Conservation (phyloP, 805 yeast genomes). For the Zygosaccharomyces siamensis region DNA sequence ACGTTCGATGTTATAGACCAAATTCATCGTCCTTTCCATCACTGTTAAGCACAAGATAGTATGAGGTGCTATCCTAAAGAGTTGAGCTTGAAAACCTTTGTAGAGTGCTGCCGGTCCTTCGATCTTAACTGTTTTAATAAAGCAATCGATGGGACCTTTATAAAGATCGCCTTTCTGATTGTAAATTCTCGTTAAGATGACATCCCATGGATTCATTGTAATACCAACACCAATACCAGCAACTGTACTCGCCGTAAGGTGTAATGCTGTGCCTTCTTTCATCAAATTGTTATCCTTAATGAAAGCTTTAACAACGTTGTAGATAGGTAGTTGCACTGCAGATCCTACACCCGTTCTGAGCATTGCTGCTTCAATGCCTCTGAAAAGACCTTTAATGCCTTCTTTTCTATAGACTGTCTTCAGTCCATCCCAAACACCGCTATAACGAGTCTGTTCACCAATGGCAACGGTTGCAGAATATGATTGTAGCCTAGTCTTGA, state of each 20-base stretch:
- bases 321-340: conserved; percentile 88
- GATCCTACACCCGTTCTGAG: conserved; percentile 95
- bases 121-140: conserved; percentile 67
- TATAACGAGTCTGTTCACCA: conserved; percentile 92
- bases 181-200: conserved; percentile 87
- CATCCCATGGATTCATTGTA: conserved; percentile 98
- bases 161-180: conserved; percentile 89
- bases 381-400: conserved; percentile 78
- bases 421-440: conserved; percentile 63
- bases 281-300: conserved; percentile 50
- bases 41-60: conserved; percentile 84
- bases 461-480: conserved; percentile 62
- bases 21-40: conserved; percentile 90
- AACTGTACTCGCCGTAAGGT: conserved; percentile 64
- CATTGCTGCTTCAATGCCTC: conserved; percentile 94
- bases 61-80: conserved; percentile 91
- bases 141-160: conserved; percentile 83
- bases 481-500: conserved; percentile 96
- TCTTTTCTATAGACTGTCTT: conserved; percentile 55
- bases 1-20: conserved; percentile 39
- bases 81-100: conserved; percentile 92
- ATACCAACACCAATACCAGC: conserved; percentile 92
- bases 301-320: conserved; percentile 67
- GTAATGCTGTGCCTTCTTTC: conserved; percentile 62
- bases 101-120: conserved; percentile 89